Conservation (phyloP, 2,329 filamentous ascomycete species). For the Xylaria sp. region DNA sequence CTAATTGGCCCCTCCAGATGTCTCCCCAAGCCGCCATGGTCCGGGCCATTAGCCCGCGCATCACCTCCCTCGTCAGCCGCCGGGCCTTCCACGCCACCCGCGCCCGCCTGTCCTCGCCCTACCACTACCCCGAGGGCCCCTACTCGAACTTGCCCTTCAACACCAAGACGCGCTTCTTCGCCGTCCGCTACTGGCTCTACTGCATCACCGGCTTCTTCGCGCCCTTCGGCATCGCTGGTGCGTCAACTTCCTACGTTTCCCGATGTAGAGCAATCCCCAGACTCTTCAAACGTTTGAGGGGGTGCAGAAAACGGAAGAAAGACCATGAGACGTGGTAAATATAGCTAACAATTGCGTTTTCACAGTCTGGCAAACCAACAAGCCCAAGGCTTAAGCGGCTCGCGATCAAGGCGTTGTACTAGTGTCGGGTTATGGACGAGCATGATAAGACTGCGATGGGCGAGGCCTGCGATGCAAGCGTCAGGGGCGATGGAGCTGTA, state of each 20-base stretch:
- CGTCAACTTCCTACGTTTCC: conserved; percentile 51
- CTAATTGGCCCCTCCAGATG: conserved; percentile 74
- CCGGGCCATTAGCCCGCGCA: conserved; percentile 64
- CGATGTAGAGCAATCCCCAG: neutral
- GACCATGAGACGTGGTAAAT: neutral
- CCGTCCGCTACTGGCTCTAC: conserved; percentile 83
- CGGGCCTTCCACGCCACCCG: conserved; percentile 95
- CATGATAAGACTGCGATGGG: neutral
- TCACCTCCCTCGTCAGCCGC: conserved; percentile 79
- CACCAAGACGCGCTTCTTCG: conserved; percentile 88
- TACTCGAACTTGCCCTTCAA: conserved; percentile 98
- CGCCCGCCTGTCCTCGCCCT: conserved; percentile 85
- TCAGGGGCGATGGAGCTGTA: conserved; percentile 39
- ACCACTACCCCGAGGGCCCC: conserved; percentile 98
- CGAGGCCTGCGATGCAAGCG: neutral
- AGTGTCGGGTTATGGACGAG: conserved; percentile 9
- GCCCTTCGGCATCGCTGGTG: conserved; percentile 73
- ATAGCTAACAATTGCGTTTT: conserved; percentile 23
- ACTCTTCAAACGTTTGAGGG: neutral
- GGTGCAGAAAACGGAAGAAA: neutral
- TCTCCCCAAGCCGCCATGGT: conserved; percentile 72
- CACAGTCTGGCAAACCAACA: conserved; percentile 63
- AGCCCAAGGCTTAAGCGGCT: conserved; percentile 56
- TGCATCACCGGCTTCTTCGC: conserved; percentile 65
- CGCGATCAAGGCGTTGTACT: conserved; percentile 18